Percentiles rank a stretch among this genome's conserved stretches.
These are phyloP conservation scores for Protomyces inundatus DNA, from an alignment of 1,139 yeast genomes.

Conservation along the genomic window DNA sequence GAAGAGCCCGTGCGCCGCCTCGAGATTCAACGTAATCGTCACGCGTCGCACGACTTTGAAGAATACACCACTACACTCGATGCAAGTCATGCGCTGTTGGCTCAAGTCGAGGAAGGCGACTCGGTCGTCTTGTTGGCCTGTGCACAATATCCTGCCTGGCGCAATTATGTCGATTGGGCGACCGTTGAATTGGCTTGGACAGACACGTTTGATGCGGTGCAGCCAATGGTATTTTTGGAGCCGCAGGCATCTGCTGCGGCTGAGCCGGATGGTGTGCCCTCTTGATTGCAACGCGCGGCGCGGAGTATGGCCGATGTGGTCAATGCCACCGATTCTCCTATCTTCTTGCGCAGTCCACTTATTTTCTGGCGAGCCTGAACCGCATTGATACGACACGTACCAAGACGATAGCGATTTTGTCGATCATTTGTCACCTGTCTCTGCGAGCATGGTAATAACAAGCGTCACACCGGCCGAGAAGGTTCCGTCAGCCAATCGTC, in stretches of 20 bases:
- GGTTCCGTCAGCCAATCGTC: too few relatives aligned
- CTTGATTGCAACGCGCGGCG: too few relatives aligned
- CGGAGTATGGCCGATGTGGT: background rate
- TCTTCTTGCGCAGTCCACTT: background rate
- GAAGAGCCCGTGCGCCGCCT: background rate
- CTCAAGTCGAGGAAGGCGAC: background rate
- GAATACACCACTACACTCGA: background rate
- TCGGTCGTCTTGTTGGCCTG: conserved; percentile 4
- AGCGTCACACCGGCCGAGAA: too few relatives aligned
- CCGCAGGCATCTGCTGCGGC: too few relatives aligned
- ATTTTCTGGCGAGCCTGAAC: too few relatives aligned
- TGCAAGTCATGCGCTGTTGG: background rate
- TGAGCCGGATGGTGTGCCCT: too few relatives aligned
- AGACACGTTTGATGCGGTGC: background rate
- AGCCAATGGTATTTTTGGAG: background rate
- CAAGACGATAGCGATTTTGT: too few relatives aligned
- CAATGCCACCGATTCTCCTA: background rate
- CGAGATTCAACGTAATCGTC: conserved; percentile 16
- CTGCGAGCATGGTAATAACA: too few relatives aligned
- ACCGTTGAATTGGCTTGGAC: conserved; percentile 2
- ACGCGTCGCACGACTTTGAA: conserved; percentile 1
- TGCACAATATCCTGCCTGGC: conserved; percentile 17
- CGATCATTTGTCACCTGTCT: too few relatives aligned
- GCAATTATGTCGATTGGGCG: conserved; percentile 4
- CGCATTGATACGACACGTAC: too few relatives aligned